Conservation (phyloP, 2,329 filamentous ascomycete genomes). For the Botrytis paeoniae region DNA sequence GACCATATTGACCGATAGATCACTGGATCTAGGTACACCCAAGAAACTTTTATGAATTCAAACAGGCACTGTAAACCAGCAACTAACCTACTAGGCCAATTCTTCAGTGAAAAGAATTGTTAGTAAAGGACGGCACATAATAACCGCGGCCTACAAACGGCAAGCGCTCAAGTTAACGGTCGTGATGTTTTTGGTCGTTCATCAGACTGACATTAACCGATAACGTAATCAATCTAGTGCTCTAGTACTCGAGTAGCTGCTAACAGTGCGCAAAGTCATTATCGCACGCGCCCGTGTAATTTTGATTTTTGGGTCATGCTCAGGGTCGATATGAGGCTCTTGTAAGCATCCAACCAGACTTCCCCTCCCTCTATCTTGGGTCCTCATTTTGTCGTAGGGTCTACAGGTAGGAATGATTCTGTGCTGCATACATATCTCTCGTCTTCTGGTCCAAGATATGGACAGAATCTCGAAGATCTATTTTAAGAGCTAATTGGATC, state of each 20-base stretch:
- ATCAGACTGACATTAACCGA: not conserved
- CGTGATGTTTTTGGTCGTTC: not conserved
- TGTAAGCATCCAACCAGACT: not conserved
- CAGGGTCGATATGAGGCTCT: not conserved
- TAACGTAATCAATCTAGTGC: conserved; percentile 11
- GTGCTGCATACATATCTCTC: not conserved
- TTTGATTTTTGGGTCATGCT: not conserved
- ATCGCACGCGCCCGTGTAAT: not conserved
- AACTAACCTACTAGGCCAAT: not conserved
- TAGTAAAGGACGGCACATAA: not conserved
- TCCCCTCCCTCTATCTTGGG: not conserved
- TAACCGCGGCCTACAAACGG: conserved; percentile 9
- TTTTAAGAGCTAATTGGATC: not conserved
- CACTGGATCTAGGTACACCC: not conserved
- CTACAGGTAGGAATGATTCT: not conserved
- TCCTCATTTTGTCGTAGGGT: not conserved
- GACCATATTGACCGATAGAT: not conserved
- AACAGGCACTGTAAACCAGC: not conserved
- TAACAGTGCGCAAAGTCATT: not conserved
- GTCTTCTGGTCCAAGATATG: not conserved
- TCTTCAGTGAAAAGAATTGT: not conserved
- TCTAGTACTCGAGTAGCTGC: not conserved
- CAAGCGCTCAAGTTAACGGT: conserved; percentile 8
- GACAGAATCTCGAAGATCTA: not conserved
- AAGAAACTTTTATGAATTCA: not conserved